Base-by-base conservation (phyloP, 768 basidiomycete species). In the Vararia minispora region DNA sequence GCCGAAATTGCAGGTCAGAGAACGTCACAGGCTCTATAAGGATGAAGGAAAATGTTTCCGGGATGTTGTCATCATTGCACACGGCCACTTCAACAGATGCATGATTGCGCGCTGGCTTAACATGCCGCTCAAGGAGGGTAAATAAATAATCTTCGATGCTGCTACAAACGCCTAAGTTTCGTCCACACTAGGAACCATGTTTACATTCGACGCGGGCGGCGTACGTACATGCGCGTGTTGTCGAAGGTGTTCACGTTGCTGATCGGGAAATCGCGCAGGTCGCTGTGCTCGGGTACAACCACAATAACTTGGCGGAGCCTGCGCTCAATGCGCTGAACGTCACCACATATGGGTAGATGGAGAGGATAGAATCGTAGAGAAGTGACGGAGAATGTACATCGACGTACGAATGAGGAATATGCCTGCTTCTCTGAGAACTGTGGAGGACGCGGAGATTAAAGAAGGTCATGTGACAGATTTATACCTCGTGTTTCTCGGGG, bases 41-140 rank as follows among this genome's bases (percentile, higher is more conserved):
- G 82, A 86, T 48, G 71, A 80, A 33, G 74, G 75, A 1, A 60
- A 67, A 13, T 68, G 78, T 38, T 69, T 71, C 16, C 72, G 83
- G 16, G 89, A 95, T 50, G 79, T 90, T 8, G 69, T 92, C 42
- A 81, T 98, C 51, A 76, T 97, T 43, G 86, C 89, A 1, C 92
- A 97, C 57, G 90, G 84, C 1, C 83, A 90, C 58, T 78, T 84
- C 56, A 85, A 72, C 38, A 73, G 83, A 28, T 71, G 72, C 33
- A 64, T 89, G 49, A 81, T 91, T 37, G 65, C 86, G 11, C 79
- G 89, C 33, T 94, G 89, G 89, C 74, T 84, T 44, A 59, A 69
- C 18, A 74, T 86, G 50, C 74, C 76, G 3, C 62, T 87, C 17
- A 56, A 57, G 9, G 58, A 73, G 26, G 79, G 77, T 74, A 58